Conservation (phyloP, 2,329 filamentous ascomycete species). For the Epichloe hybrida region DNA sequence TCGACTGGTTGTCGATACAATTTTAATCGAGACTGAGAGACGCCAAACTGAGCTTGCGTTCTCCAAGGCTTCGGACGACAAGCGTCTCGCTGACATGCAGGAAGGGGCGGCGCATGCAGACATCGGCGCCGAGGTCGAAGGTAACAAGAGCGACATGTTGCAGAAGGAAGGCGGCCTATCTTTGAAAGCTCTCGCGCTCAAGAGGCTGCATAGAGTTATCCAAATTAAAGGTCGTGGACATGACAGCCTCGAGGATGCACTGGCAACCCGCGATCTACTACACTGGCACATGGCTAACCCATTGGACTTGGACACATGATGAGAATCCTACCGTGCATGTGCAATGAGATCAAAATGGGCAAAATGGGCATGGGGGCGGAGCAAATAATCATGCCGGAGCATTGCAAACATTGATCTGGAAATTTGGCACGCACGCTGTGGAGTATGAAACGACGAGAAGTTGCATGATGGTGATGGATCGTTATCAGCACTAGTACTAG, state of each 20-base stretch:
- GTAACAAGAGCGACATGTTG: neutral
- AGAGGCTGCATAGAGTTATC: slow-evolving; percentile 25
- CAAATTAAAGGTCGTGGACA: slow-evolving; percentile 23
- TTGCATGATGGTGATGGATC: too few relatives aligned
- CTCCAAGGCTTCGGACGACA: neutral
- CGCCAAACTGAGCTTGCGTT: slow-evolving; percentile 1
- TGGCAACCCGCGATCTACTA: slow-evolving; percentile 28
- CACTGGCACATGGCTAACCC: slow-evolving; percentile 20
- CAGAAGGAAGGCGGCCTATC: slow-evolving; percentile 14
- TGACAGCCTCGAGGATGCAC: slow-evolving; percentile 31
- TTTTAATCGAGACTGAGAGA: slow-evolving; percentile 18
- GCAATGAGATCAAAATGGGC: neutral
- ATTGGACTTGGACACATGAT: neutral
- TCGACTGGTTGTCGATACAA: slow-evolving; percentile 29
- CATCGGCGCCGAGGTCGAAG: neutral
- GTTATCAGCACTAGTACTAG: too few relatives aligned
- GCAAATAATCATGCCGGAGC: neutral
- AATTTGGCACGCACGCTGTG: too few relatives aligned
- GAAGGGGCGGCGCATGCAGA: slow-evolving; percentile 1
- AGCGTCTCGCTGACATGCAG: slow-evolving; percentile 1
- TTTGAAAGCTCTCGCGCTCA: slow-evolving; percentile 25
- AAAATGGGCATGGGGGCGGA: neutral
- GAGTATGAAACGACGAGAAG: too few relatives aligned
- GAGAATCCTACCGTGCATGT: neutral
- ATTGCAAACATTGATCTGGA: neutral